A percentile compares a stretch with the other conserved stretches of the same genome.
Evolutionary conservation across 257 asterid species (phyloP).

Genomic region (Ligustrum vulgare): DNA sequence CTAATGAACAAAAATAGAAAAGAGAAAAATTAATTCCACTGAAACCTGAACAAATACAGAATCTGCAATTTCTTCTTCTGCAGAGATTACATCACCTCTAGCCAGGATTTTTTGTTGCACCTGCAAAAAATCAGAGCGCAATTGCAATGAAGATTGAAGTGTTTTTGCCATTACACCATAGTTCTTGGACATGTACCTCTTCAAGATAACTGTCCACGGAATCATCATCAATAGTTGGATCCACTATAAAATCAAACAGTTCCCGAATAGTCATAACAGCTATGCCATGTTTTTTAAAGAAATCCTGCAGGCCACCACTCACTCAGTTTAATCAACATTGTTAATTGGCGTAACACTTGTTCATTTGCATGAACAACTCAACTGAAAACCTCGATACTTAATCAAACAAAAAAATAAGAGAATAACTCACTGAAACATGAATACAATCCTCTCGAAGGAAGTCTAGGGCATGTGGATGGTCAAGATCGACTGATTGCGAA

Average conservation of each 20-base stretch:
- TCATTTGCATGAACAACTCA: neutral
- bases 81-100: slow-evolving; percentile 72
- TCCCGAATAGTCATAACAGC: slow-evolving; percentile 91
- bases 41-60: slow-evolving; percentile 82
- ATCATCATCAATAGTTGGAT: slow-evolving; percentile 74
- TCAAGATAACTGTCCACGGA: slow-evolving; percentile 84
- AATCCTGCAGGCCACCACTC: slow-evolving; percentile 58
- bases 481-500: slow-evolving; percentile 95
- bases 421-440: slow-evolving; percentile 76
- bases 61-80: slow-evolving; percentile 93
- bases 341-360: neutral
- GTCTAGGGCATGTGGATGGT: slow-evolving; percentile 93
- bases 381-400: neutral
- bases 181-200: slow-evolving; percentile 44
- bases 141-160: slow-evolving; percentile 4
- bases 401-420: neutral
- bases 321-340: neutral
- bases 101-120: slow-evolving; percentile 76
- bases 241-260: slow-evolving; percentile 84
- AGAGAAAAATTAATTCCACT: neutral
- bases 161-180: neutral
- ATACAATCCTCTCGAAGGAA: slow-evolving; percentile 85
- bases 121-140: slow-evolving; percentile 32
- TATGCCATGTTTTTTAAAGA: slow-evolving; percentile 81
- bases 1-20: neutral